Base-by-base conservation (phyloP, 2,329 filamentous ascomycete genomes). In the Alternaria brassicicola region DNA sequence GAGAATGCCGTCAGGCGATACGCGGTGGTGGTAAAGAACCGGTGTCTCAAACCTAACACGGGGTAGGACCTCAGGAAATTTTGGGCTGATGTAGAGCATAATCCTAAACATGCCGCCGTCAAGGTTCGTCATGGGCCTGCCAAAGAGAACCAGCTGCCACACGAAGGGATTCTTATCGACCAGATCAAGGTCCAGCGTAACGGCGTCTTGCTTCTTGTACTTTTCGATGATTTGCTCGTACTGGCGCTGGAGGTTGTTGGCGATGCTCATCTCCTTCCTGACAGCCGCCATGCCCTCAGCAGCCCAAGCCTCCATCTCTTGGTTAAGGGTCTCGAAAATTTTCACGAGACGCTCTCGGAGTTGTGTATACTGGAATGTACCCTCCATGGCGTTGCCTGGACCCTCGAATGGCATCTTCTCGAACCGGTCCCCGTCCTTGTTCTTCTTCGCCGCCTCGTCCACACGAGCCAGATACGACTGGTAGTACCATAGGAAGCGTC, bases 401-500 rank as follows among this genome's bases (percentile, higher is more conserved):
- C 86, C 85, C 73, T 99, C 95, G 66, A 99, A 99, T 0, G 92
- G 91, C 92, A 97, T 96, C 49, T 84, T 85, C n/a, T 81, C 77
- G 70, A 99, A 98, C 0, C 74, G 61, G 35, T 86, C 80, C 3
- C 86, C 85, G 59, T 89, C 86, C 60, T 85, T 84, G 54, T 89
- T 85, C 65, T 91, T 86, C 25, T 80, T 76, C 28, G 79, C 76
- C 26, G 88, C 90, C 59, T 87, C 84, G 35, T 87, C 83, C 50
- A 96, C 88, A 1, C 89, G 85, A 3, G 84, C 81, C 21, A 95
- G 81, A 72, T 98, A 98, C 3, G 90, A 90, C 65, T 96, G 90
- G 76, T 91, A 96, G 78, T 98, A 98, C 95, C 95, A 98, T 13
- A 98, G 81, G 73, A 98, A 97, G 1, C 93, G 88, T 35, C 90